phyloP scores from a whole-genome alignment of 768 basidiomycete species.

The Collybia sordida region DNA sequence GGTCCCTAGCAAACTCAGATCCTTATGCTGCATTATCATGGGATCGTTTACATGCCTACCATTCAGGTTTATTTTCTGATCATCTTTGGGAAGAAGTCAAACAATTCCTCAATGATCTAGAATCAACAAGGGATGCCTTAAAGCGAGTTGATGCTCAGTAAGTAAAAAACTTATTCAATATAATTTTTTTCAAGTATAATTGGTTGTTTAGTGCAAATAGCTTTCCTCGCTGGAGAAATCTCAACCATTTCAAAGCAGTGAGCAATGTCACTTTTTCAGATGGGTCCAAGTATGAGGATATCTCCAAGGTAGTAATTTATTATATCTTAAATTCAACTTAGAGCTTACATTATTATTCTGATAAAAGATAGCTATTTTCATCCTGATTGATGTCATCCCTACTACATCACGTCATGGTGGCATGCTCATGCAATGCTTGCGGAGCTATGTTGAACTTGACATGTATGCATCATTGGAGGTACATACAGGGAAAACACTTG shows the following conservation, averaged over 20 bases:
- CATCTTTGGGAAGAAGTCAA: slow-evolving; percentile 29
- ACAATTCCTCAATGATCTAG: slow-evolving; percentile 12
- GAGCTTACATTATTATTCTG: not conserved
- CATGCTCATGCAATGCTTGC: slow-evolving; percentile 1
- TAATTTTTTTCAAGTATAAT: not conserved
- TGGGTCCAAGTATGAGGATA: slow-evolving; percentile 8
- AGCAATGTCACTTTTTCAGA: slow-evolving; percentile 13
- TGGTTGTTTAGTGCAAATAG: not conserved
- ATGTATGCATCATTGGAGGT: slow-evolving; percentile 6
- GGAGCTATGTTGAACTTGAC: slow-evolving; percentile 2
- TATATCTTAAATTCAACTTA: not conserved
- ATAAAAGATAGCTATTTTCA: not conserved
- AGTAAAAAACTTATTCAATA: too few relatives aligned
- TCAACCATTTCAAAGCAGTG: slow-evolving; percentile 8
- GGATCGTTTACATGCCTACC: slow-evolving; percentile 36
- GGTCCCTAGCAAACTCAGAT: slow-evolving; percentile 31
- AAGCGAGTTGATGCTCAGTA: slow-evolving; percentile 25
- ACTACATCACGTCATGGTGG: not conserved
- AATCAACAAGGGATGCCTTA: slow-evolving; percentile 1
- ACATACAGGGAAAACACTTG: slow-evolving; percentile 5
- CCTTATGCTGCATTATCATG: slow-evolving; percentile 32
- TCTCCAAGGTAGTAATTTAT: slow-evolving; percentile 8
- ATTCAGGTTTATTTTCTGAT: slow-evolving; percentile 29
- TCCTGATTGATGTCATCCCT: not conserved
- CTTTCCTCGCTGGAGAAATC: slow-evolving; percentile 9